phyloP scores from a whole-genome alignment of 495 filamentous ascomycete genomes.

The Neurospora sp. region DNA sequence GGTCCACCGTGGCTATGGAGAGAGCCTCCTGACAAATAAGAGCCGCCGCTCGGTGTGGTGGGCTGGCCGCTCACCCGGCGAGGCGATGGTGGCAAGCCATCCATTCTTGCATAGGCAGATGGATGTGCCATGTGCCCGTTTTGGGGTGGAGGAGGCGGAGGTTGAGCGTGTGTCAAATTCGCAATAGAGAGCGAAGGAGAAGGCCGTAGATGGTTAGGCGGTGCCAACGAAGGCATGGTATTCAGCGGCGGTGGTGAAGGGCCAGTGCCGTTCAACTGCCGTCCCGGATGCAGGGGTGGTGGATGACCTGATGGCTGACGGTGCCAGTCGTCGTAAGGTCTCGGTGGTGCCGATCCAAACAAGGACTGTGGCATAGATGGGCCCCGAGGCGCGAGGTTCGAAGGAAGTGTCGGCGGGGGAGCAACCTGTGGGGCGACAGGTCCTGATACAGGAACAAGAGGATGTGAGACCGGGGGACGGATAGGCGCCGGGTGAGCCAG shows the following conservation, averaged over 20 bases:
- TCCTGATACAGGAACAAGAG: slow-evolving; percentile 25
- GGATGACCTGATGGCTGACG: slow-evolving; percentile 23
- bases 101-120: slow-evolving; percentile 17
- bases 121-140: slow-evolving; percentile 28
- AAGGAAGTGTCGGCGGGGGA: slow-evolving; percentile 20
- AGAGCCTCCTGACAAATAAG: slow-evolving; percentile 9
- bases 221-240: slow-evolving; percentile 29
- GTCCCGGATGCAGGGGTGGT: slow-evolving; percentile 20
- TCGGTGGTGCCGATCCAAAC: slow-evolving; percentile 13
- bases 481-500: slow-evolving; percentile 8
- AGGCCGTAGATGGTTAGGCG: slow-evolving; percentile 32
- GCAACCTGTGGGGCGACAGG: slow-evolving; percentile 30
- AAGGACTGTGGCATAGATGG: slow-evolving; percentile 17
- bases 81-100: slow-evolving; percentile 32
- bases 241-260: slow-evolving; percentile 21
- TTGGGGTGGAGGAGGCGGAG: slow-evolving; percentile 18
- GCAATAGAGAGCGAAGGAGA: slow-evolving; percentile 19
- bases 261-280: slow-evolving; percentile 31
- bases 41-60: slow-evolving; percentile 14
- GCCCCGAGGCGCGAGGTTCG: slow-evolving; percentile 15
- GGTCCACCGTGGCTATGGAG: slow-evolving; percentile 21
- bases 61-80: slow-evolving; percentile 22
- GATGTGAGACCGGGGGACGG: slow-evolving; percentile 4
- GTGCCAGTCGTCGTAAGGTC: slow-evolving; percentile 28
- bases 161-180: slow-evolving; percentile 19